Percentiles rank a stretch among this genome's conserved stretches.
These are phyloP conservation scores for Candida ponderosae DNA, from an alignment of 805 yeast genomes.

Conservation along the genomic window DNA sequence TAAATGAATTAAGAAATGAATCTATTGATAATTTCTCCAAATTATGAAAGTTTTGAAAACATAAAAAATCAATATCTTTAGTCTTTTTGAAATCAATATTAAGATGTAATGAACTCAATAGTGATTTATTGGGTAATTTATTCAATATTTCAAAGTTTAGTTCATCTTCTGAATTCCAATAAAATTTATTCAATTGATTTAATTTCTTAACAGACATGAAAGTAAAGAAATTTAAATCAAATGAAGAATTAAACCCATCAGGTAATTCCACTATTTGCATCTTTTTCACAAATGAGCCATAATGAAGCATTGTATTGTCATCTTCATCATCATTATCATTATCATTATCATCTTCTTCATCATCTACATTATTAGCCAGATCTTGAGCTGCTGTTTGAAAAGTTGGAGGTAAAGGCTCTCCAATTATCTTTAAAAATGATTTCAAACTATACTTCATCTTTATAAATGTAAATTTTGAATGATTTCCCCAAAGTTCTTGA, in stretches of 20 bases:
- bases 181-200: conserved; percentile 14
- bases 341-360: background rate
- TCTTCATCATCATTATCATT: no score
- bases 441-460: conserved; percentile 33
- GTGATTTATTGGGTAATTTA: conserved; percentile 23
- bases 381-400: no score
- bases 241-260: conserved; percentile 29
- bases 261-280: conserved; percentile 32
- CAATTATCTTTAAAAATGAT: conserved; percentile 21
- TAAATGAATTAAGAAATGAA: conserved; percentile 25
- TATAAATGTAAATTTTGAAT: conserved; percentile 19
- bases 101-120: conserved; percentile 21
- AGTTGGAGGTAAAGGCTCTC: conserved; percentile 3
- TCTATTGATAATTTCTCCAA: conserved; percentile 25
- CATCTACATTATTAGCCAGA: no score
- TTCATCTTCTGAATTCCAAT: conserved; percentile 27
- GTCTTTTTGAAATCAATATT: conserved; percentile 23
- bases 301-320: background rate
- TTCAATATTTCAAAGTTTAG: conserved; percentile 23
- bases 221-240: conserved; percentile 24
- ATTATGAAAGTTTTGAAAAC: conserved; percentile 19
- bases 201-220: conserved; percentile 22
- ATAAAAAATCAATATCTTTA: conserved; percentile 1
- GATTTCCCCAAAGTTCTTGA: conserved; percentile 23
- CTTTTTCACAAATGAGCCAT: conserved; percentile 15